phyloP scores from a whole-genome alignment of 2,329 filamentous ascomycete genomes.

The Xylariales sp. region DNA sequence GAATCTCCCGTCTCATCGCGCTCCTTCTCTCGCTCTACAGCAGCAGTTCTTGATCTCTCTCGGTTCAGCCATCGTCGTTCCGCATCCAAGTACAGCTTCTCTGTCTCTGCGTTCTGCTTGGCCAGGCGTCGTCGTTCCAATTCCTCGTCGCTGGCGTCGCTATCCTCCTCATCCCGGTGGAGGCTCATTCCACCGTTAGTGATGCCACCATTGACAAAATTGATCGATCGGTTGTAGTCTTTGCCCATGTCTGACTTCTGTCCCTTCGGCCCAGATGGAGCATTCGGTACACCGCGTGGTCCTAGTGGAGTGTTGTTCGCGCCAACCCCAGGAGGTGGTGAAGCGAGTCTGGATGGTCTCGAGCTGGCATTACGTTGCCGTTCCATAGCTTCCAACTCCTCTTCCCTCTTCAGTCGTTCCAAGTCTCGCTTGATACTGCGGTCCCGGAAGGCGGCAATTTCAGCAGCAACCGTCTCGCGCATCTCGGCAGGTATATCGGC shows the following conservation, averaged over 20 bases:
- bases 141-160: constrained; percentile 82
- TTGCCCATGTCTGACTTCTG: constrained; percentile 46
- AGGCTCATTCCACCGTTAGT: constrained; percentile 54
- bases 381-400: constrained; percentile 87
- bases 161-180: constrained; percentile 76
- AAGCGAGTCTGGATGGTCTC: constrained; percentile 63
- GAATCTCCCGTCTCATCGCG: constrained; percentile 73
- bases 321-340: constrained; percentile 50
- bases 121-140: constrained; percentile 67
- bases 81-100: constrained; percentile 78
- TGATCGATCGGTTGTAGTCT: constrained; percentile 55
- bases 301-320: constrained; percentile 74
- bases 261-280: constrained; percentile 60
- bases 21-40: constrained; percentile 77
- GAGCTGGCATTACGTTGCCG: constrained; percentile 63
- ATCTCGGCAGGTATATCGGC: constrained; percentile 94
- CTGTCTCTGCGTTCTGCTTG: constrained; percentile 69
- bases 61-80: constrained; percentile 89
- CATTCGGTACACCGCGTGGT: constrained; percentile 66
- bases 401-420: constrained; percentile 81
- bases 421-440: constrained; percentile 83
- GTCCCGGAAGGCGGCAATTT: constrained; percentile 92
- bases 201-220: constrained; percentile 76
- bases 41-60: constrained; percentile 77
- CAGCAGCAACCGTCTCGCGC: constrained; percentile 88